Conservation (phyloP, 768 basidiomycete genomes). For the Neoboletus magnificus region DNA sequence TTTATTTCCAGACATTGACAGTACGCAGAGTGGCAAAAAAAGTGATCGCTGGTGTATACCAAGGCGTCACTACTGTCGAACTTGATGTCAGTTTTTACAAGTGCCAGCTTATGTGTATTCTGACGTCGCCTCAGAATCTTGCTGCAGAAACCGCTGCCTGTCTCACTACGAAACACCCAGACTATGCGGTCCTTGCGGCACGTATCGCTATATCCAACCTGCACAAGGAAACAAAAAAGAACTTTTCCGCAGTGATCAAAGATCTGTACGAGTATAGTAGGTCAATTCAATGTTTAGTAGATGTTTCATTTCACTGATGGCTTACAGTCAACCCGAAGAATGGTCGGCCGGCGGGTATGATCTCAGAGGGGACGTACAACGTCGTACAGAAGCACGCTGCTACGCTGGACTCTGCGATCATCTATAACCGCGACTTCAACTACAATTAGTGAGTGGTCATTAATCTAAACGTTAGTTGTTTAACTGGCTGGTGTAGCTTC, state of each 20-base stretch:
- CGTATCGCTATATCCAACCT: slow-evolving; percentile 98
- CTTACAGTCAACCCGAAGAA: slow-evolving; percentile 91
- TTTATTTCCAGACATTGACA: slow-evolving; percentile 1
- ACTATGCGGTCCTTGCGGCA: slow-evolving; percentile 97
- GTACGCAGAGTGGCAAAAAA: slow-evolving; percentile 76
- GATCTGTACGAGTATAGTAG: slow-evolving; percentile 87
- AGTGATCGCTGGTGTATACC: slow-evolving; percentile 90
- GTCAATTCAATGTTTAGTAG: slow-evolving; percentile 18
- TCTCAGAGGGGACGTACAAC: slow-evolving; percentile 82
- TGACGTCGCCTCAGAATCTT: slow-evolving; percentile 61
- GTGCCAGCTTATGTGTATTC: background rate
- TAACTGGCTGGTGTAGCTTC: slow-evolving; percentile 51
- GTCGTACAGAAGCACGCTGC: slow-evolving; percentile 79
- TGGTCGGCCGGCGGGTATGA: slow-evolving; percentile 81
- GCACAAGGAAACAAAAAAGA: slow-evolving; percentile 99
- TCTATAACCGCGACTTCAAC: slow-evolving; percentile 97
- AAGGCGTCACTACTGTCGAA: slow-evolving; percentile 95
- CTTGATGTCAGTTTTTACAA: slow-evolving; percentile 68
- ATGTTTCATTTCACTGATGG: background rate
- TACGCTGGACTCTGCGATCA: slow-evolving; percentile 86
- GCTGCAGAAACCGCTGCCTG: slow-evolving; percentile 97
- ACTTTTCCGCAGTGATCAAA: slow-evolving; percentile 85
- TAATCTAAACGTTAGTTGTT: background rate
- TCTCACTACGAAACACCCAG: slow-evolving; percentile 95
- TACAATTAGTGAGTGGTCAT: slow-evolving; percentile 77